Evolutionary conservation across 129 eudicot species (phyloP), one percentile per base, ranked within the genome.

Genomic region (Centaurea solstitialis): DNA sequence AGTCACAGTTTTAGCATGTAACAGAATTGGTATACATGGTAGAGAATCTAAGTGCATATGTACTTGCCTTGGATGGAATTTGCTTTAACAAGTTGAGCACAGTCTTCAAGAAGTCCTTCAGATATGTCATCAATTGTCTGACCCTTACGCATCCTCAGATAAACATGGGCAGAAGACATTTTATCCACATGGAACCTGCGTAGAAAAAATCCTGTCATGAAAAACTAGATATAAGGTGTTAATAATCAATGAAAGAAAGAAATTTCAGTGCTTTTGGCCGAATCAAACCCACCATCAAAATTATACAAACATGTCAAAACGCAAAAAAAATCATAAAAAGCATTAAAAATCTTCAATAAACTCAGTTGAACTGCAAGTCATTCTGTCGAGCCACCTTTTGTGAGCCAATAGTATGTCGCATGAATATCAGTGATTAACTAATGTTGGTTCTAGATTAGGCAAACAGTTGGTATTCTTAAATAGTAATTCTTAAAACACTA

Each of bases 91-190:
- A 95, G 93, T 78, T 95, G 99, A 61, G 76, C 97, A 89, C 99
- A 95, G 82, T 95, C 99, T 87, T 95, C 99, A 78, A 95, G 83
- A 18, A 95, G 89, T 39, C 92, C 98, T 89, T 95, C 99, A 62
- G 99, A 88, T 70, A 95, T 89, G 77, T 88, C 94, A 84, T 95
- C 99, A 82, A 95, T 85, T 3, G 93, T 87, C 86, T 92, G 99
- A 80, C 97, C 94, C 82, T 89, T 95, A 66, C 40, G 94, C 87
- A 95, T 75, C 84, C 99, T 90, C 86, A 95, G 87, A 77, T 95
- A 95, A 66, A 95, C 99, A 81, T 95, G 99, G 75, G 99, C 99
- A 30, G 99, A 95, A 30, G 99, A 95, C 98, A 95, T 95, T 81
- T 95, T 95, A 79, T 95, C 99, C 87, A 95, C 99, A 80, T 95